phyloP scores from a whole-genome alignment of 2,329 filamentous ascomycete genomes.

The Scytalidium lignicola region DNA sequence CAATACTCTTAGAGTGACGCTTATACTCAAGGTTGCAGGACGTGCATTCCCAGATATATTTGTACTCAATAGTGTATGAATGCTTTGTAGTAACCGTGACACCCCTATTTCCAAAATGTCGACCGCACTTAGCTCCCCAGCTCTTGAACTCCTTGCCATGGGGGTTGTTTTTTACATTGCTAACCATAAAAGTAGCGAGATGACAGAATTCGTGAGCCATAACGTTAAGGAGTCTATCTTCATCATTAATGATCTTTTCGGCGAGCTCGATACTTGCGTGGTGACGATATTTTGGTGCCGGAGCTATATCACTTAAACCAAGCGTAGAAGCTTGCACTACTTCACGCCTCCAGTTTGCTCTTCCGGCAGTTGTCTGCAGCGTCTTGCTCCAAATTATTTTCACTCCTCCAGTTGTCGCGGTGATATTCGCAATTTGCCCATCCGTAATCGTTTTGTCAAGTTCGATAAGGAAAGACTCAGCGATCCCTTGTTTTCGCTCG shows the following conservation, averaged over 20 bases:
- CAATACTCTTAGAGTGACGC: constrained; percentile 80
- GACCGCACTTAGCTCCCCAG: constrained; percentile 57
- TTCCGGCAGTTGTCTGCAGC: constrained; percentile 74
- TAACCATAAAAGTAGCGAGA: constrained; percentile 85
- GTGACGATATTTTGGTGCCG: constrained; percentile 39
- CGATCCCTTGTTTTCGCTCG: constrained; percentile 51
- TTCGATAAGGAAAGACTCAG: constrained; percentile 58
- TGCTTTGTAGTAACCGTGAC: constrained; percentile 87
- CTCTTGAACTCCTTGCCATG: constrained; percentile 81
- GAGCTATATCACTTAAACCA: constrained; percentile 2
- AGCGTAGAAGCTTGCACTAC: constrained; percentile 34
- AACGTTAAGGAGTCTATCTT: constrained; percentile 76
- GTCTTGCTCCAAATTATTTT: constrained; percentile 70
- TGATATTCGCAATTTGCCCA: constrained; percentile 53
- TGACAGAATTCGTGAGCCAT: constrained; percentile 98
- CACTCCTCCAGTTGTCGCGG: constrained; percentile 63
- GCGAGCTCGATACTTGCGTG: constrained; percentile 80
- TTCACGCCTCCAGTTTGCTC: constrained; percentile 67
- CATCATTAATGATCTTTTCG: constrained; percentile 77
- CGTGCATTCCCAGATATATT: constrained; percentile 79
- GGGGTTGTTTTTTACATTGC: constrained; percentile 66
- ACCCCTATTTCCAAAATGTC: constrained; percentile 53
- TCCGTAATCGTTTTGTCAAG: constrained; percentile 62
- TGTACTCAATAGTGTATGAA: constrained; percentile 83
- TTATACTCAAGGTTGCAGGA: constrained; percentile 69